These are phyloP conservation scores for Candida caryicola DNA, from an alignment of 805 yeast species.

Conservation along the genomic window DNA sequence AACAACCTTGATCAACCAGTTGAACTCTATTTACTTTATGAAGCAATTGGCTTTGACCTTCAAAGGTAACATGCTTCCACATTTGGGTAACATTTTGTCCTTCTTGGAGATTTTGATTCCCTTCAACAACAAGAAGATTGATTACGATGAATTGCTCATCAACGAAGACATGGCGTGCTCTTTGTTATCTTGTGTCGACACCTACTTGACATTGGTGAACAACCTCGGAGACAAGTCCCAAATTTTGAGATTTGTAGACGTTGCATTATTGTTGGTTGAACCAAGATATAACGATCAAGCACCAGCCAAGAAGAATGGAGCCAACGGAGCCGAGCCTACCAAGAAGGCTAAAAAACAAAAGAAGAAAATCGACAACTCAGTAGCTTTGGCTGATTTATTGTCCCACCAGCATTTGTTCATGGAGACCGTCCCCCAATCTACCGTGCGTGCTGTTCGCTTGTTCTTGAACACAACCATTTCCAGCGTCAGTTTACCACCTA, in stretches of 20 bases:
- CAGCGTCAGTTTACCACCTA: constrained; percentile 53
- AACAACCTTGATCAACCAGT: constrained; percentile 46
- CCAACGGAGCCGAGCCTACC: not conserved
- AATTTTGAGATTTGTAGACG: constrained; percentile 56
- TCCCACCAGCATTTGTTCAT: constrained; percentile 62
- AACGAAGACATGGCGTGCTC: constrained; percentile 43
- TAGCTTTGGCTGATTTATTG: constrained; percentile 63
- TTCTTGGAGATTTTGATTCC: constrained; percentile 61
- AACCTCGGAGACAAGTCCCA: constrained; percentile 48
- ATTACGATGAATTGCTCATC: constrained; percentile 28
- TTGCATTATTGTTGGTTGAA: constrained; percentile 44
- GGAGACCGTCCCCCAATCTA: constrained; percentile 36
- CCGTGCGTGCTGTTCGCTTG: constrained; percentile 31
- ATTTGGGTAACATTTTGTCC: constrained; percentile 48
- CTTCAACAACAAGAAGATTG: constrained; percentile 35
- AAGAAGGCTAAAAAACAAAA: constrained; percentile 37
- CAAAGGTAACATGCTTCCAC: constrained; percentile 44
- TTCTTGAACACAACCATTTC: constrained; percentile 52
- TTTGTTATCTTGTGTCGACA: constrained; percentile 24
- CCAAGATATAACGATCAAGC: constrained; percentile 24
- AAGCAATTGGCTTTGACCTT: constrained; percentile 31
- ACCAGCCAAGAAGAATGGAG: constrained; percentile 3
- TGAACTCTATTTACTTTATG: constrained; percentile 44
- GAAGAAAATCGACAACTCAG: constrained; percentile 40
- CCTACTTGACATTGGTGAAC: constrained; percentile 30